Base-by-base conservation (phyloP, 2,329 filamentous ascomycete species). In the Claviceps digitariae region DNA sequence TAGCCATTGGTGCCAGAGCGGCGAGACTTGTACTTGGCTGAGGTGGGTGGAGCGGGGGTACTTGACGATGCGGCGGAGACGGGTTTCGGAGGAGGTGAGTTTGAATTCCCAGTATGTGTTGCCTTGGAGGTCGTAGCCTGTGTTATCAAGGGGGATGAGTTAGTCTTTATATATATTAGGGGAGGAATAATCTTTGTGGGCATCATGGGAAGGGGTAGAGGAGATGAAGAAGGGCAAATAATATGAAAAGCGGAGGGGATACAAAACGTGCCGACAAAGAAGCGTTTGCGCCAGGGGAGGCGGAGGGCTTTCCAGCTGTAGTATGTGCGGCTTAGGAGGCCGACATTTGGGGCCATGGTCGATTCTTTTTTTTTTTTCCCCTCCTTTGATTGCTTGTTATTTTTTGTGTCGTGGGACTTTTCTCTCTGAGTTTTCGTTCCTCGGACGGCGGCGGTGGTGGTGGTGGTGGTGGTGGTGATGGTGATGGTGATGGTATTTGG, bases 31-130 rank as follows among this genome's bases (percentile, higher is more conserved):
- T 52, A 84, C 74, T 36, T 78, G 73, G 60, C 73, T 77, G 61
- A 73, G 71, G 63, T 79, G 78, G 2, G 74, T 74, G 45, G 69
- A 69, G 49, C 71, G 67, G 12, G 80, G 79, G 65, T 79, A 82
- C 59, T 79, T 63, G 49, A 83, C 79, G 57, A 84, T 83, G 63
- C 81, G 78, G 34, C 81, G 77, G 74, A 77, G 78, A 58, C 78
- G 76, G 49, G 71, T 67, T 38, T 66, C 57, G 53, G 57, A 27
- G 27, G 52, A 50, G 31, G 67, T 60, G 58, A 82, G 75, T 55
- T 74, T 74, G 67, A 85, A 84, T 61, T 84, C 79, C 81, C 82
- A 86, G 70, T 78, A 86, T 4, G 82, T 84, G 68, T 85, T 84
- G 53, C 81, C 81, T 25, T 78, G 63, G 54, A 84, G 78, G 63